These are phyloP conservation scores for Fusarium musae DNA, from an alignment of 2,329 filamentous ascomycete genomes.

Conservation along the genomic window DNA sequence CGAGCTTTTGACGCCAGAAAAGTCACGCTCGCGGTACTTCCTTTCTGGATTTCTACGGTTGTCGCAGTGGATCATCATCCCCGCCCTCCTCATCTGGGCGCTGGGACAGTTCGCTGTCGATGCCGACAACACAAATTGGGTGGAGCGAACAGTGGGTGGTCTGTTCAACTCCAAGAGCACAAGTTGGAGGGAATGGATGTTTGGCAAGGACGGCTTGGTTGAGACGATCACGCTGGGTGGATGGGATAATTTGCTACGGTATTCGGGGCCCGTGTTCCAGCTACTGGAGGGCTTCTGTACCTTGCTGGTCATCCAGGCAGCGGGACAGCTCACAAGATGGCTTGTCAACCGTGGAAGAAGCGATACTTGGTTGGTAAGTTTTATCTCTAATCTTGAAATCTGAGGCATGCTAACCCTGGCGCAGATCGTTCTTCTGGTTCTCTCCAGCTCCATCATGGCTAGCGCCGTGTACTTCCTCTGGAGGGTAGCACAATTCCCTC, in stretches of 20 bases:
- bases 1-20: slow-evolving; percentile 82
- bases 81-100: slow-evolving; percentile 90
- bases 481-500: slow-evolving; percentile 92
- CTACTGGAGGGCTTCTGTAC: slow-evolving; percentile 96
- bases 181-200: slow-evolving; percentile 85
- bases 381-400: neutral
- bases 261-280: slow-evolving; percentile 95
- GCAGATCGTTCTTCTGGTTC: slow-evolving; percentile 88
- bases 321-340: slow-evolving; percentile 93
- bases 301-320: slow-evolving; percentile 92
- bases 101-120: slow-evolving; percentile 96
- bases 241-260: slow-evolving; percentile 90
- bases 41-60: slow-evolving; percentile 76
- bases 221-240: slow-evolving; percentile 83
- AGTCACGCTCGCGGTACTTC: slow-evolving; percentile 78
- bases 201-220: slow-evolving; percentile 84
- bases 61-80: slow-evolving; percentile 88
- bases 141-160: slow-evolving; percentile 79
- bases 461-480: slow-evolving; percentile 96
- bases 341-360: slow-evolving; percentile 92
- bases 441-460: slow-evolving; percentile 91
- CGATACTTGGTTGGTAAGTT: slow-evolving; percentile 93
- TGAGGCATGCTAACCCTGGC: slow-evolving; percentile 48
- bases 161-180: slow-evolving; percentile 70
- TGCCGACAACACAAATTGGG: slow-evolving; percentile 80